Evolutionary conservation across 495 filamentous ascomycete genomes (phyloP).

Genomic region (Collariella sp.): DNA sequence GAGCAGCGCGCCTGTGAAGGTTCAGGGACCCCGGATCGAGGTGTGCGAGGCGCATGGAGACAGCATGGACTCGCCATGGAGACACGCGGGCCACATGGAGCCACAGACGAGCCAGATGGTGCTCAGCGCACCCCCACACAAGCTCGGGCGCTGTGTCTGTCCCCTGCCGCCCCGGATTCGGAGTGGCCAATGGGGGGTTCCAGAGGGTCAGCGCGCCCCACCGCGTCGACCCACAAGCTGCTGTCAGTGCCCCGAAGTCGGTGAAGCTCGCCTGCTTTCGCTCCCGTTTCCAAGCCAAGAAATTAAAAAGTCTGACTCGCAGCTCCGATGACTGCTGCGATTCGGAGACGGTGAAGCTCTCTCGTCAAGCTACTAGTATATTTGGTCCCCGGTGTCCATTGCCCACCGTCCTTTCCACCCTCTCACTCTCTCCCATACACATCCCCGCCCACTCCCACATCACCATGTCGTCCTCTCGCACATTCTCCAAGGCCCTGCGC

Average conservation of each 20-base stretch:
- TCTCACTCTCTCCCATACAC: conserved; percentile 13
- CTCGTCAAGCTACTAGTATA: conserved; percentile 15
- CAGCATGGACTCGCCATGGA: background rate
- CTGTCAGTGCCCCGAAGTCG: conserved; percentile 25
- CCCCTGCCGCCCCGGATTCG: conserved; percentile 16
- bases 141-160: background rate
- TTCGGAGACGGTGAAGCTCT: conserved; percentile 18
- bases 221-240: conserved; percentile 13
- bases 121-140: background rate
- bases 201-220: conserved; percentile 10
- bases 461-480: conserved; percentile 88
- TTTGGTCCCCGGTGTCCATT: conserved; percentile 6
- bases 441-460: conserved; percentile 29
- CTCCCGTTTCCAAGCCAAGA: conserved; percentile 11
- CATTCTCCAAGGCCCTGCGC: conserved; percentile 74
- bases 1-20: background rate
- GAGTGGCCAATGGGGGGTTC: conserved; percentile 6
- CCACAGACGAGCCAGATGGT: background rate
- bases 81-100: background rate
- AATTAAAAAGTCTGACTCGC: conserved; percentile 25
- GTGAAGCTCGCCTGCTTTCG: conserved; percentile 22
- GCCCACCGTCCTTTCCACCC: conserved; percentile 17
- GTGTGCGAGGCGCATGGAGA: background rate
- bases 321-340: conserved; percentile 14
- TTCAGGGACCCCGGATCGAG: background rate